Conservation (phyloP, 257 asterid genomes). For the Solanum bulbocastanum region DNA sequence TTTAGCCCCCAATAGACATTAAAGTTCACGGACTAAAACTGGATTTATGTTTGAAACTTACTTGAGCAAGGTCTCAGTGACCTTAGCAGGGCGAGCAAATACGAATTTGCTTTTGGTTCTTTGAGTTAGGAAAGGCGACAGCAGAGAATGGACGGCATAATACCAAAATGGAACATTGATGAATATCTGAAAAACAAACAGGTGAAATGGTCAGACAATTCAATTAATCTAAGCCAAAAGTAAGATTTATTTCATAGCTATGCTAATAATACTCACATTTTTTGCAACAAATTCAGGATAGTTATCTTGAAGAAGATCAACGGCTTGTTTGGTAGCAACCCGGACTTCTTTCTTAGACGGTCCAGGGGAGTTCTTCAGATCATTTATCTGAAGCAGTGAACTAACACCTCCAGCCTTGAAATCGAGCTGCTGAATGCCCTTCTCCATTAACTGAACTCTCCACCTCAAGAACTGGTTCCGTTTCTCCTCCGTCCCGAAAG, state of each 20-base stretch:
- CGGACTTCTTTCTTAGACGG: constrained; percentile 69
- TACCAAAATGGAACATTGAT: constrained; percentile 85
- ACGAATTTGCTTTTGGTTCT: constrained; percentile 76
- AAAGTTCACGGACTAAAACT: not conserved
- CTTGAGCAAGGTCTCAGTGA: constrained; percentile 75
- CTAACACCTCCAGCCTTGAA: constrained; percentile 48
- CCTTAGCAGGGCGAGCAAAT: constrained; percentile 65
- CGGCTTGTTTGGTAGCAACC: constrained; percentile 45
- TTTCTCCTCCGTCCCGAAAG: constrained; percentile 49
- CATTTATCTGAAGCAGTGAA: constrained; percentile 60
- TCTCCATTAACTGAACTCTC: constrained; percentile 82
- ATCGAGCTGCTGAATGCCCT: constrained; percentile 50
- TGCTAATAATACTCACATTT: constrained; percentile 32
- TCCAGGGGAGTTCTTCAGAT: constrained; percentile 53
- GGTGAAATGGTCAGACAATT: not conserved
- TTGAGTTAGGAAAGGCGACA: constrained; percentile 67
- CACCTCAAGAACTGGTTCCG: constrained; percentile 59
- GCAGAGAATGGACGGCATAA: constrained; percentile 50
- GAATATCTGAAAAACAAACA: constrained; percentile 41
- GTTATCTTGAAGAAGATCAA: constrained; percentile 67
- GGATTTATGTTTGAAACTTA: constrained; percentile 13
- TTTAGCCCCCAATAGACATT: not conserved
- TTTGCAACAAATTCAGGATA: constrained; percentile 79
- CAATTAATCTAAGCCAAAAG: too few relatives aligned
- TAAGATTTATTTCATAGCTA: not conserved